Conservation (phyloP, 495 filamentous ascomycete genomes). For the Aspergillus biplanus region DNA sequence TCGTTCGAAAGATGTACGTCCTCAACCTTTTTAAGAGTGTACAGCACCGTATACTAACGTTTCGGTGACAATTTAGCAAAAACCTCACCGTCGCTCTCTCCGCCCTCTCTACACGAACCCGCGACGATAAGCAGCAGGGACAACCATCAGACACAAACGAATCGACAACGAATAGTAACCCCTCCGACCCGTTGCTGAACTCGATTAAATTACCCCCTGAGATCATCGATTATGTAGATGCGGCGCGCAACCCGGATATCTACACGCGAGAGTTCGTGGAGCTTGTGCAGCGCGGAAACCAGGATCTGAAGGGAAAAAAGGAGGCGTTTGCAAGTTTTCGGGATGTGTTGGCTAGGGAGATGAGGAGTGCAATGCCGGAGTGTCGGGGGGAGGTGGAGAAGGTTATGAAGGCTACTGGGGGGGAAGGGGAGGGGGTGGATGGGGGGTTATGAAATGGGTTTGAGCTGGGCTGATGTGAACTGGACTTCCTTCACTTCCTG, state of each 20-base stretch:
- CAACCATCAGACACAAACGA: constrained; percentile 39
- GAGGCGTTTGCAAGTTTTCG: constrained; percentile 79
- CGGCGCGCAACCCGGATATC: constrained; percentile 94
- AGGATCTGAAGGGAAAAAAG: constrained; percentile 80
- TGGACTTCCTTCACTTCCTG: too few species aligned
- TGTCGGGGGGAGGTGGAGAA: constrained; percentile 67
- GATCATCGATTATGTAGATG: constrained; percentile 90
- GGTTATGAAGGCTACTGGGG: constrained; percentile 56
- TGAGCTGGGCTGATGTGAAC: not conserved
- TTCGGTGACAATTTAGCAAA: constrained; percentile 33
- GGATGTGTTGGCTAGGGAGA: constrained; percentile 81
- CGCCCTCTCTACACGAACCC: constrained; percentile 47
- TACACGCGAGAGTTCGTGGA: constrained; percentile 98
- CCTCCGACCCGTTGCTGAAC: constrained; percentile 49
- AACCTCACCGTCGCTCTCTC: constrained; percentile 47
- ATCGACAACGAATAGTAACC: constrained; percentile 41
- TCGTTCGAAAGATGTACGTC: constrained; percentile 63
- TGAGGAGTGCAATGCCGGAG: constrained; percentile 78
- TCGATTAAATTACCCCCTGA: constrained; percentile 75
- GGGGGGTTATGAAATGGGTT: not conserved
- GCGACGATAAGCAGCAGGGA: constrained; percentile 18
- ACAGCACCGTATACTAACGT: not conserved
- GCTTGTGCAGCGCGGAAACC: constrained; percentile 80
- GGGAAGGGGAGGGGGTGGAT: constrained; percentile 6
- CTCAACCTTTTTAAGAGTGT: constrained; percentile 6